Evolutionary conservation across 2,329 filamentous ascomycete genomes (phyloP).

Genomic region (Ophiobolus disseminans): DNA sequence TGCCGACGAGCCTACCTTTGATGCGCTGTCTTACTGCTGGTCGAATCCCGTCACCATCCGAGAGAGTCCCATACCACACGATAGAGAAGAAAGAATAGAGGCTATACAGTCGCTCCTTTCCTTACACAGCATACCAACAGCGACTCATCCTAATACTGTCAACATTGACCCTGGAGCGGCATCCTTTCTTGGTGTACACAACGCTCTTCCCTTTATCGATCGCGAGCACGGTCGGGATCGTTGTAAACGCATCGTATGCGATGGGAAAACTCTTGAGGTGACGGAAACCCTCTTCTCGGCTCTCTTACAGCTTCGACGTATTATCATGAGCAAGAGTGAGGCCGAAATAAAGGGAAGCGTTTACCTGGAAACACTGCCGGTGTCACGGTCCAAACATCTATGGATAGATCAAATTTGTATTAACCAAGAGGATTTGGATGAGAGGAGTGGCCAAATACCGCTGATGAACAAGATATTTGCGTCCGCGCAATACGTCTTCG

Average conservation of each 20-base stretch:
- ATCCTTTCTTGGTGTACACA: not conserved
- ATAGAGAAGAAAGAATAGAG: not conserved
- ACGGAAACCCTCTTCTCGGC: not conserved
- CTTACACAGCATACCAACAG: not conserved
- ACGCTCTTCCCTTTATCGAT: not conserved
- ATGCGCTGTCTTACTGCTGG: not conserved
- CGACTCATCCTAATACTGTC: not conserved
- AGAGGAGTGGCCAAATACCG: constrained; percentile 12
- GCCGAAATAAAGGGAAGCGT: not conserved
- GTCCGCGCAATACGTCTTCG: constrained; percentile 8
- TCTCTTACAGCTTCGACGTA: not conserved
- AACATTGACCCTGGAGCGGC: not conserved
- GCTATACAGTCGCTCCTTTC: not conserved
- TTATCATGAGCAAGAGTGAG: not conserved
- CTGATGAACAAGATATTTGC: constrained; percentile 17
- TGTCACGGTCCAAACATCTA: not conserved
- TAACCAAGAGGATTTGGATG: constrained; percentile 10
- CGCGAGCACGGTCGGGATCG: not conserved
- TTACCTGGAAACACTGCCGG: not conserved
- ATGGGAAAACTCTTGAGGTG: not conserved
- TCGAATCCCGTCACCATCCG: not conserved
- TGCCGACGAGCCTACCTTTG: not conserved
- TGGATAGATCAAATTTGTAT: constrained; percentile 15
- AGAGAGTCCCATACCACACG: not conserved
- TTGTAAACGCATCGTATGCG: not conserved